Evolutionary conservation across 2,329 filamentous ascomycete species (phyloP), one percentile per base, ranked within the genome.

Genomic region (Cyphellophora europaea): DNA sequence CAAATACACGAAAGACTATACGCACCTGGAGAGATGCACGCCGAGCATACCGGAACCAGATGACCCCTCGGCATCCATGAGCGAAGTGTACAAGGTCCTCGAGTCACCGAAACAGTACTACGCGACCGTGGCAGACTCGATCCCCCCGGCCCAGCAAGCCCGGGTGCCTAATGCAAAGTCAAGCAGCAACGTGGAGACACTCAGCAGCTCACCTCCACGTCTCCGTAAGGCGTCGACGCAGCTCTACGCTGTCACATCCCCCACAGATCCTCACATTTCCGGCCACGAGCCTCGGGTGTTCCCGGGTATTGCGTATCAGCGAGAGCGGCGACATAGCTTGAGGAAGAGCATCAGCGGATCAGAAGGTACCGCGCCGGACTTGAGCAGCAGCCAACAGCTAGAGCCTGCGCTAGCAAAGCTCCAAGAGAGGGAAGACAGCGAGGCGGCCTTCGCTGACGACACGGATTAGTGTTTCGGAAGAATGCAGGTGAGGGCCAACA

Each of bases 291-390:
- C 59, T 30, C 57, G 54, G 30, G 62, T 61, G 12, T 63, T 64
- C 39, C 61, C 61, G 2, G 61, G 61, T 11, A 53, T 63, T 27
- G 53, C 63, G 29, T 60, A 64, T 42, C 58, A 58, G 33, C 53
- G 55, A 23, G 49, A 49, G 33, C 52, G 53, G 37, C 52, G 53
- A 40, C 37, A 41, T 16, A 49, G 46, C 27, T 23, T 44, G 33
- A 36, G 44, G n/a, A 30, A 45, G 23, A 44, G 44, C 19, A 19
- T 21, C 2, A 45, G 43, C 14, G 41, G 41, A 16, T 44, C 40
- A 12, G 45, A 49, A 31, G 41, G 41, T 21, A 36, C 40, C 18
- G 28, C 25, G n/a, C 37, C 40, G 35, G 47, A 45, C 12, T 42
- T 48, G 41, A 37, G 41, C 17, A 40, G 35, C 5, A 49, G 45